Base-by-base conservation (phyloP, 2,329 filamentous ascomycete species). In the Trichoderma cornu-damae region DNA sequence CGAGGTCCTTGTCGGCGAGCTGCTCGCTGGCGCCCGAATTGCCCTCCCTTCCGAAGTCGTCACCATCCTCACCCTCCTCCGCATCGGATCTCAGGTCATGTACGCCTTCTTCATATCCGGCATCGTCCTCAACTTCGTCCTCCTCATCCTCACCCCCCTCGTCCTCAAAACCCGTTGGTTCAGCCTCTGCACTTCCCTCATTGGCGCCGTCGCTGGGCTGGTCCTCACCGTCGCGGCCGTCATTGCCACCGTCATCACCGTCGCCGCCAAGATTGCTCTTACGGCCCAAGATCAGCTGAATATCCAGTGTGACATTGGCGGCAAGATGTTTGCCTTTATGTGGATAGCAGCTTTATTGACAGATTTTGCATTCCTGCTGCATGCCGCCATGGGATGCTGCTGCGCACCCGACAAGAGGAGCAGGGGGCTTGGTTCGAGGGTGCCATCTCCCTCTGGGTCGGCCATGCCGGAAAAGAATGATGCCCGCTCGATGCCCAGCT, bases 281-380 rank as follows among this genome's bases (percentile, higher is more conserved):
- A 84, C 84, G 20, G 80, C 79, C 4, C 84, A 88, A 66, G 79
- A 80, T 2, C 84, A 89, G 58, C 76, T 96, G 52, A 94, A 96
- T 70, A 91, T 96, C 64, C 70, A 74, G 8, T 88, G 86, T 3
- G 73, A 79, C 3, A 75, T 96, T 32, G 91, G 91, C 5, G 73
- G 70, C 34, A 79, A 83, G 63, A 92, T 96, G 88, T 82, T 96
- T 66, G 87, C 76, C 0, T 95, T 96, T 68, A 93, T 96, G 87
- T 97, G 93, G 92, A 81, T 90, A 26, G 89, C 87, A 0, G 80
- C 85, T 0, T 82, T 78, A 0, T 82, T 86, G 60, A 81, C 83
- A 1, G 73, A 90, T 4, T 66, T 92, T 18, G 86, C 87, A 0
- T 92, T 89, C 65, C 69, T 88, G 30, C 76, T 95, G 18, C 89